These are phyloP conservation scores for Didymellaceae sp. DNA, from an alignment of 2,329 filamentous ascomycete genomes.

Conservation along the genomic window DNA sequence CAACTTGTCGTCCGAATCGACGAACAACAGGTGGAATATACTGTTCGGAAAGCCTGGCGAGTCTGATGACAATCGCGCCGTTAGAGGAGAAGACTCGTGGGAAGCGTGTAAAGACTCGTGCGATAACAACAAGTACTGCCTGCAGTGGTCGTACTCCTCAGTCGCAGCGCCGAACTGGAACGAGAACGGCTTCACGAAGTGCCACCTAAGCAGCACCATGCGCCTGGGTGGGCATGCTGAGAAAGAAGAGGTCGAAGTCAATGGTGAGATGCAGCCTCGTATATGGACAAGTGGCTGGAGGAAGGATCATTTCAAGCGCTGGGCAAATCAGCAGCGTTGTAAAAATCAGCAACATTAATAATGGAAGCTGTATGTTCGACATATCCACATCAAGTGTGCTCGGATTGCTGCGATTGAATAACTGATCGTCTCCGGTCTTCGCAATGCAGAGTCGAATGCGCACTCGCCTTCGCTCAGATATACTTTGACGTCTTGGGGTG, in stretches of 20 bases:
- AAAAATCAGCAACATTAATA: slow-evolving; percentile 29
- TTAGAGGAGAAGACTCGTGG: slow-evolving; percentile 32
- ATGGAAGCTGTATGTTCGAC: neutral
- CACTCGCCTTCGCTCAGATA: no score
- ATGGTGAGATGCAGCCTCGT: slow-evolving; percentile 18
- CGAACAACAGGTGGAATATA: slow-evolving; percentile 44
- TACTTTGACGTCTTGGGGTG: no score
- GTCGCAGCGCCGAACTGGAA: slow-evolving; percentile 36
- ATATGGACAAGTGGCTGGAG: slow-evolving; percentile 43
- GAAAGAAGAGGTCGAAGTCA: slow-evolving; percentile 19
- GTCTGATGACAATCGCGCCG: slow-evolving; percentile 24
- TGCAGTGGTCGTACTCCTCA: slow-evolving; percentile 45
- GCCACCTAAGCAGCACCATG: slow-evolving; percentile 43
- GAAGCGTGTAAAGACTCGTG: slow-evolving; percentile 41
- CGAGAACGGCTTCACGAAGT: slow-evolving; percentile 41
- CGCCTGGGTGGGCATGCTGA: slow-evolving; percentile 30
- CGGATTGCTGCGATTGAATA: neutral
- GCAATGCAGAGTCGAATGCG: no score
- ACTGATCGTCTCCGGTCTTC: neutral
- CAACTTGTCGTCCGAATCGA: slow-evolving; percentile 39
- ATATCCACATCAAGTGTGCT: no score
- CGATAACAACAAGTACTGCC: slow-evolving; percentile 34
- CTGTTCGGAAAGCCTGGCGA: slow-evolving; percentile 31
- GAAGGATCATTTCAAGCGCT: slow-evolving; percentile 36
- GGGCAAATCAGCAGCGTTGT: slow-evolving; percentile 39